Evolutionary conservation across 805 yeast genomes (phyloP), one percentile per base, ranked within the genome.

Genomic region (Ogataea naganishii): DNA sequence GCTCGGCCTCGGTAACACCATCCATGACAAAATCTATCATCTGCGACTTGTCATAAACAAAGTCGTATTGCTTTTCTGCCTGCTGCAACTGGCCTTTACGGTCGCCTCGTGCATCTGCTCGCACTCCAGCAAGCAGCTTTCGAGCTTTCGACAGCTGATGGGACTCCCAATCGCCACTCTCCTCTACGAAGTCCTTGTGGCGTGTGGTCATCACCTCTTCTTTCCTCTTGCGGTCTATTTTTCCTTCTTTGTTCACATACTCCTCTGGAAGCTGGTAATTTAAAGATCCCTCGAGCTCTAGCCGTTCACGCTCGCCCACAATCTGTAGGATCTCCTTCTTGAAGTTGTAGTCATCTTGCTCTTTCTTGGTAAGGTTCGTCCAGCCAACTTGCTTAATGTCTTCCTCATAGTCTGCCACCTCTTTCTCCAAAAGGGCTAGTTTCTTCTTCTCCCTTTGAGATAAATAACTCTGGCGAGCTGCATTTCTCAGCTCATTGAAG

Each of bases 31-130:
- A 77, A n/a, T 72, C 70, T 13, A 78, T 68, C 34, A 63, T 60
- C 33, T 80, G 83, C 0, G 72, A 59, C 25, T 69, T 67, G 48
- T 83, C 92, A 53, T 80, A 80, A 0, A 84, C 89, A 56, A 64
- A 84, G 9, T 81, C 94, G 44, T 80, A 83, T 24, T 72, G 51
- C 7, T 63, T 61, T 20, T 52, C 64, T 3, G 58, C 42, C 23
- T 11, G 20, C 11, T 5, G 14, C 13, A 5, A 4, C 12, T 6
- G 9, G 14, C 10, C 6, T 12, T 22, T 12, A 9, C 20, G 31
- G 29, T 15, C 12, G 24, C 34, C 27, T 44, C 38, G 23, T 47
- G 16, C 30, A 40, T 5, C 35, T 19, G 30, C 30, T 38, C 40
- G 23, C 26, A 6, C 26, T 19, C 17, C 18, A 9, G 12, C 23